These are phyloP conservation scores for Jamesozyma jinghongensis DNA, from an alignment of 805 yeast genomes.

Conservation along the genomic window DNA sequence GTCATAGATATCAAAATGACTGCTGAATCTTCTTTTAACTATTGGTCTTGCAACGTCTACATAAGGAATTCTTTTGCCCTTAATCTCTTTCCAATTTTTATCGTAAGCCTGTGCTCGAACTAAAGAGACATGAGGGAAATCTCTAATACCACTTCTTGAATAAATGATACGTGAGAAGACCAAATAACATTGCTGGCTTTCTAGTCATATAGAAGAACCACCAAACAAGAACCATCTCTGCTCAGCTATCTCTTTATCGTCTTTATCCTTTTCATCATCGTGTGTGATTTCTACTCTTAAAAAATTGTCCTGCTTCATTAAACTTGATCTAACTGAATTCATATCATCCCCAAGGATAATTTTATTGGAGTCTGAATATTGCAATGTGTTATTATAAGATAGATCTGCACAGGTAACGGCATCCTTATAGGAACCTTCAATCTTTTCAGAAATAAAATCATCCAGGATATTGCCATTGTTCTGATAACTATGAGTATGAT, in stretches of 20 bases:
- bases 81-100: constrained; percentile 35
- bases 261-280: neutral
- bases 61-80: constrained; percentile 18
- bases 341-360: constrained; percentile 8
- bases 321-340: constrained; percentile 3
- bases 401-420: constrained; percentile 9
- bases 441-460: neutral
- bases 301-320: constrained; percentile 2
- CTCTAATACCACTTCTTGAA: neutral
- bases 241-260: constrained; percentile 3
- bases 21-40: constrained; percentile 24
- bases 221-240: constrained; percentile 29
- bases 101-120: constrained; percentile 38
- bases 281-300: constrained; percentile 1
- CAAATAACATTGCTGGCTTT: constrained; percentile 40
- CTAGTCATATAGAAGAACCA: constrained; percentile 45
- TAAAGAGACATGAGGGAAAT: constrained; percentile 25
- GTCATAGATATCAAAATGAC: constrained; percentile 16
- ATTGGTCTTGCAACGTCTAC: constrained; percentile 19
- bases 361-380: constrained; percentile 5
- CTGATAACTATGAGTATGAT: neutral
- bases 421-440: constrained; percentile 1
- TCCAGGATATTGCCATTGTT: neutral
- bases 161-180: constrained; percentile 24
- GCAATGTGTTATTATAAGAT: constrained; percentile 6